Base-by-base conservation (phyloP, 2,329 filamentous ascomycete genomes). In the Epichloe elymi region DNA sequence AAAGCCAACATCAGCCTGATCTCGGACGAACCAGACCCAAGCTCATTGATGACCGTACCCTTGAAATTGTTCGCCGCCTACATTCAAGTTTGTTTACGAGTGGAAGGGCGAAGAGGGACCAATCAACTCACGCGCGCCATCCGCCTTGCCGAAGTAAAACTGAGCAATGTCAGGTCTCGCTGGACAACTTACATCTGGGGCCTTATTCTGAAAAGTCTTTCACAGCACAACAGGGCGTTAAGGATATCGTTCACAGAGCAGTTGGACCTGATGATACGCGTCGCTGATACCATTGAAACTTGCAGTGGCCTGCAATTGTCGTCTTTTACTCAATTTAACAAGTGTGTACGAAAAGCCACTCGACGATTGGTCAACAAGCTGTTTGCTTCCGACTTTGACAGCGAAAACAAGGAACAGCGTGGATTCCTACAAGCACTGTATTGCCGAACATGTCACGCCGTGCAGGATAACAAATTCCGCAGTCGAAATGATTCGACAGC, bases 1-100 rank as follows among this genome's bases (percentile, higher is more conserved):
- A 42, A 37, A n/a, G 37, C 53, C 4, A 17, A 58, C 10, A 50
- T 48, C 15, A 54, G 49, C 37, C 49, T 68, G 26, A 48, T 58
- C 8, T 49, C 54, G 2, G 51, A 58, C 6, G 54, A 58, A 5
- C 61, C 65, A 26, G 55, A 61, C 26, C 49, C 56, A 4, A 50
- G 56, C 6, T 45, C 45, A 12, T 44, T 69, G 10, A 60, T 52
- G 36, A 41, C 50, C 11, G 56, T 67, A 5, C 60, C 60, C 1
- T 55, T 63, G n/a, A 53, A 59, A 1, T 52, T 74, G 1, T 72
- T 83, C 51, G 64, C 66, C 6, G 73, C 76, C 3, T 81, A 77
- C 58, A 67, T 83, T 12, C 57, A 61, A 30, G 55, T 57, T 15
- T 61, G 64, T 42, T 55, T 59, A 7, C 60, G 58, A 23, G 49